phyloP scores from a whole-genome alignment of 1,139 yeast genomes.

The Debaryomyces sp. region DNA sequence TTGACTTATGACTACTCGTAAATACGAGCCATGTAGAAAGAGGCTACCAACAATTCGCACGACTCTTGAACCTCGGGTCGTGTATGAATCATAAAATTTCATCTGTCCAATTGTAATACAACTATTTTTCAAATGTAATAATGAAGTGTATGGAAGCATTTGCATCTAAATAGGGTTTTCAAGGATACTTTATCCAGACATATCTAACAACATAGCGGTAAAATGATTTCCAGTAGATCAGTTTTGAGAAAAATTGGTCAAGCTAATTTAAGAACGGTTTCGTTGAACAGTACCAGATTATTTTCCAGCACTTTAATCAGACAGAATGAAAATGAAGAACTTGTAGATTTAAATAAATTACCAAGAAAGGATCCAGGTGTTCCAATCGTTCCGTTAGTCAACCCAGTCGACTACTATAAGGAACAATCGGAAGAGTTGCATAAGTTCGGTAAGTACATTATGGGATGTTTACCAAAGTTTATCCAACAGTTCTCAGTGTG shows the following conservation, averaged over 20 bases:
- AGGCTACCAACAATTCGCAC: neutral
- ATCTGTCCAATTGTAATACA: conserved; percentile 13
- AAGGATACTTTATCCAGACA: neutral
- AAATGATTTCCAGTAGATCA: conserved; percentile 9
- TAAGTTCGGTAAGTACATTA: conserved; percentile 79
- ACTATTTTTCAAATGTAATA: conserved; percentile 11
- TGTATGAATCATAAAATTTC: neutral
- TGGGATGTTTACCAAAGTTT: conserved; percentile 79
- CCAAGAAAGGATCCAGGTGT: conserved; percentile 43
- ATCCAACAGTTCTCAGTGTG: conserved; percentile 85
- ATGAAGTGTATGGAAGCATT: neutral
- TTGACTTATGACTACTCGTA: neutral
- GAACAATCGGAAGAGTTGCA: conserved; percentile 75
- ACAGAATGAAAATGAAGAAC: conserved; percentile 28
- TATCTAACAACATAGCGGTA: neutral
- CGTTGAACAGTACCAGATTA: conserved; percentile 10
- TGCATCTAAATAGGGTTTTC: neutral
- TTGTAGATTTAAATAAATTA: conserved; percentile 38
- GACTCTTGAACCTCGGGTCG: neutral
- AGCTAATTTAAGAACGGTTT: conserved; percentile 6
- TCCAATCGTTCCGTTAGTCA: conserved; percentile 60
- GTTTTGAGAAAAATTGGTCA: conserved; percentile 8
- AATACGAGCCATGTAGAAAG: neutral
- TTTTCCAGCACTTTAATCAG: conserved; percentile 13
- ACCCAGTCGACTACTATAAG: conserved; percentile 77